Evolutionary conservation across 768 basidiomycete genomes (phyloP), one percentile per base, ranked within the genome.

Genomic region (Termitomyces sp.): DNA sequence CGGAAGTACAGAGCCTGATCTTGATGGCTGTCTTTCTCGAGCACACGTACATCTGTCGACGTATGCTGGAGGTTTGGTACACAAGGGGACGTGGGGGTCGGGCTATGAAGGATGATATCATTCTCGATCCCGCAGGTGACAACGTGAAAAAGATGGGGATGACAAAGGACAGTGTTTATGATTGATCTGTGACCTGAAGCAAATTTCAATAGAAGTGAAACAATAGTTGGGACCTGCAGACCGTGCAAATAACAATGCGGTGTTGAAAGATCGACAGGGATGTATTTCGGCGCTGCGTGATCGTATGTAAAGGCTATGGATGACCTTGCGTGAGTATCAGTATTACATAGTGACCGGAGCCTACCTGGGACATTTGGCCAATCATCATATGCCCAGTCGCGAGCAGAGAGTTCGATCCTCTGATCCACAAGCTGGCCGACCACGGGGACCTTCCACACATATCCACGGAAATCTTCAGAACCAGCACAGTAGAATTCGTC

Each of bases 381-480:
- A 51, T 66, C 66, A 54, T 67, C 68, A 15, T 64, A 64, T 15
- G 62, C 59, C 84, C 87, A 84, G 50, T 79, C 73, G 15, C 70
- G 67, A 17, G 69, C 57, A 30, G 69, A 67, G 44, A 88, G 66
- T 45, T 77, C 73, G 48, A 68, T 65, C 42, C 88, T 74, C 57
- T 68, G 68, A 24, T 75, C 74, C 1, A 64, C 55, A 44, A 90
- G 73, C 15, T 71, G 68, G 10, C 61, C 55, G 3, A 77, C 58
- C 12, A 77, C 63, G 3, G 91, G 90, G 35, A 93, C 72, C 60
- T 79, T 81, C 91, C 91, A 93, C 22, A 90, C 65, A 60, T 93
- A 93, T 19, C 77, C 81, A 37, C 83, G 76, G 64, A 92, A 93
- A 66, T 93, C 88, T 64, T 93, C 91, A 11, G 88, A 91, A 15